Evolutionary conservation across 148 eudicot species (phyloP).

Genomic region (Dysphania ambrosioides): DNA sequence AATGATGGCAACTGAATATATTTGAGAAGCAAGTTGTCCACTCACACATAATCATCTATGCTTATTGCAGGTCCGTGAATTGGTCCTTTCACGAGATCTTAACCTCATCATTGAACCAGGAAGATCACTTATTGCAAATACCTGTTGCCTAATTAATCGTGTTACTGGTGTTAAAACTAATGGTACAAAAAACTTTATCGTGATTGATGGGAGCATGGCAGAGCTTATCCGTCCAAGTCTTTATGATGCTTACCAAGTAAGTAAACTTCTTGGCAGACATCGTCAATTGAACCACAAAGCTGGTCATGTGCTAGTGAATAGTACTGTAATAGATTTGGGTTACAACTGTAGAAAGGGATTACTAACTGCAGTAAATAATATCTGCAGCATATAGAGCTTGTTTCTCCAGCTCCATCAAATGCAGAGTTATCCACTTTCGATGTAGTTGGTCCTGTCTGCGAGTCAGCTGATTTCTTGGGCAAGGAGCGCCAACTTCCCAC

Average conservation of each 20-base stretch:
- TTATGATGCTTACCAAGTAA: conserved; percentile 89
- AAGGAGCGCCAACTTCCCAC: conserved; percentile 83
- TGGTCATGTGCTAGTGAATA: not conserved
- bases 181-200: conserved; percentile 83
- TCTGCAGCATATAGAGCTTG: conserved; percentile 83
- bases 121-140: conserved; percentile 85
- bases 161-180: conserved; percentile 97
- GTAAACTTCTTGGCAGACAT: not conserved
- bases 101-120: conserved; percentile 97
- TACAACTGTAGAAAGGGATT: not conserved
- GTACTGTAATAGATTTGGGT: not conserved
- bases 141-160: conserved; percentile 89
- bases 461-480: conserved; percentile 95
- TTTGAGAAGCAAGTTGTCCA: not conserved
- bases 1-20: not conserved
- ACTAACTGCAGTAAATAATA: not conserved
- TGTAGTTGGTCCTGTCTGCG: conserved; percentile 97
- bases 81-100: conserved; percentile 71
- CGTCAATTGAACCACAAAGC: not conserved
- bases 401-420: conserved; percentile 64
- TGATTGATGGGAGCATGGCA: conserved; percentile 97
- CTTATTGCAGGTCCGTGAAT: conserved; percentile 66
- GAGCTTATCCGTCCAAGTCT: conserved; percentile 97
- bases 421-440: conserved; percentile 70
- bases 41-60: not conserved